phyloP scores from a whole-genome alignment of 169 alveolate genomes.

The Cryptosporidium felis region DNA sequence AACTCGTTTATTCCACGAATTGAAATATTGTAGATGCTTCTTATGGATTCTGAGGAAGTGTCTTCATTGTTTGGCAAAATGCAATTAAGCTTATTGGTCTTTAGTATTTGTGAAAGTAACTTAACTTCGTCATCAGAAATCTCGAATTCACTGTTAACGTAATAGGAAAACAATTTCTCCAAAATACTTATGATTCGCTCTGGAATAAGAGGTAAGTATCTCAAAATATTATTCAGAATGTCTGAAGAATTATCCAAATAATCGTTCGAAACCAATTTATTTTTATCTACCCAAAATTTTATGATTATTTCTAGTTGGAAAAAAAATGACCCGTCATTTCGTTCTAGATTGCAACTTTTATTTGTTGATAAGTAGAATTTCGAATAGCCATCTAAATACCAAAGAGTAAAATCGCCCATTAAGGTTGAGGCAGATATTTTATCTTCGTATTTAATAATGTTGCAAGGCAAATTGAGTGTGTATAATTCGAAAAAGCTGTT shows the following conservation, averaged over 20 bases:
- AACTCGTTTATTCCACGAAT: constrained; percentile 6
- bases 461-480: neutral
- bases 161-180: neutral
- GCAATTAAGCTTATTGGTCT: neutral
- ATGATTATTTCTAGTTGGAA: constrained; percentile 25
- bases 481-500: neutral
- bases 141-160: neutral
- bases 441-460: neutral
- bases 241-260: neutral
- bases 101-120: neutral
- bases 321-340: neutral
- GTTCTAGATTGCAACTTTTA: neutral
- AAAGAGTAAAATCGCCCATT: constrained; percentile 25
- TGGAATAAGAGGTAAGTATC: constrained; percentile 1
- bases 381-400: constrained; percentile 48
- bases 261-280: neutral
- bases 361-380: neutral
- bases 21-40: neutral
- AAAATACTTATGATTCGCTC: neutral
- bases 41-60: neutral
- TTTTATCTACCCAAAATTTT: neutral
- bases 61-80: neutral
- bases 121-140: neutral
- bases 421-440: neutral
- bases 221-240: neutral